Base-by-base conservation (phyloP, 345 rosid genomes). In the Chamaenerion angustifolium region DNA sequence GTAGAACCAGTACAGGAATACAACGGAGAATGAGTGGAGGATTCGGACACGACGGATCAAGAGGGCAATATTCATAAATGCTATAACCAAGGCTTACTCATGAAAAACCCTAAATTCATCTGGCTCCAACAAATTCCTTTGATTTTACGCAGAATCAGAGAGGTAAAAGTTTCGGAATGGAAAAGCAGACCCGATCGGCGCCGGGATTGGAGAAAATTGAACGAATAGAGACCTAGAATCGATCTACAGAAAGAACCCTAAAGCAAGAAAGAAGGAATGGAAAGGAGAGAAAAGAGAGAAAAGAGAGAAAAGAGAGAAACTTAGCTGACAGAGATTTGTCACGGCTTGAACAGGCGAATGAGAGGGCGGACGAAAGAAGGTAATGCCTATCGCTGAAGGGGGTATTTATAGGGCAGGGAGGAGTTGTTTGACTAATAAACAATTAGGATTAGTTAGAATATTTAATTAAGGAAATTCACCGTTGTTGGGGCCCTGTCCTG, bases 21-120 rank as follows among this genome's bases (percentile, higher is more conserved):
- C 95, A 61, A 90, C 96, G 10, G 98, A 90, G 62, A 87, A 84
- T 1, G 98, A 92, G 62, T 87, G 98, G 13, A 84, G 57, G 56
- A 92, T 68, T 19, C 93, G 85, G 56, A 87, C 69, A 40, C 82
- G 82, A 61, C 83, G 82, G 72, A 78, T 83, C 51, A 71, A 68
- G 53, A 80, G 63, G 10, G 72, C 66, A 62, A 40, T 68, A 42
- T 43, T 88, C 90, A 89, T 75, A 64, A 71, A 76, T 56, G 58
- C 57, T 49, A 73, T 43, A 64, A 58, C 57, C 16, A 31, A 48
- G 25, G 15, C 10, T 42, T 45, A 54, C 55, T 49, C 62, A 50
- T 58, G 40, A 25, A 35, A 21, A 27, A 49, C 49, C 49, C 62
- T 49, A 41, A 6, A 42, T 6, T 49, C 42, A 23, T 2, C 42